Base-by-base conservation (phyloP, 768 basidiomycete genomes). In the Russula compacta region DNA sequence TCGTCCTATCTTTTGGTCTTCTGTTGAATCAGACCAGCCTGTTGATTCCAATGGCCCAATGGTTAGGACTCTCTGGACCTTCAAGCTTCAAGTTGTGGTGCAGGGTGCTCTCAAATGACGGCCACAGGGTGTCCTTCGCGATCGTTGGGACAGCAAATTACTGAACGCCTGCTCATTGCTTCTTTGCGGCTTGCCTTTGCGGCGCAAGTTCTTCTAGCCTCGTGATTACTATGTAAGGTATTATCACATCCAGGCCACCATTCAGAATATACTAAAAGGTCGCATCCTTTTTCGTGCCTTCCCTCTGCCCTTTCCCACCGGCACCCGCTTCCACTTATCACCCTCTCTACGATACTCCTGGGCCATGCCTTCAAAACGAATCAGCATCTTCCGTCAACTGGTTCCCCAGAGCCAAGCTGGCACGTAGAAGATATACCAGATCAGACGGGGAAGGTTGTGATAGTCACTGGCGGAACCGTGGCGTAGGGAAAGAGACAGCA, bases 401-500 rank as follows among this genome's bases (percentile, higher is more conserved):
- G 53, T 66, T 24, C 62, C 64, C 51, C 58, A 1, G 52, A 53
- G 15, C 62, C 64, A 17, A 52, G 15, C 3, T 66, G 61, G 56
- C 53, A 49, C 35, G 62, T 58, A 19, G 39, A 49, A 14, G 42
- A 50, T 46, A 40, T 65, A 4, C 61, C 61, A 3, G 58, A 63
- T n/a, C 64, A 64, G 47, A 43, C 54, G 14, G 64, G 64, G 0
- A 66, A 64, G 29, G 35, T 49, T 10, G 38, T 51, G 10, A 35
- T 66, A 1, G 32, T 66, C 15, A 66, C 64, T 32, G 64, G 64
- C 2, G 61, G 3, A 53, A 48, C 53, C 32, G 39, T 14, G 64
- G 61, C 5, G 39, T 65, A 33, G 64, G 64, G 42, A 65, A 47
- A 36, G 64, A 63, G 58, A 65, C 58, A 10, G 61, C 54, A 6